These are phyloP conservation scores for Castanopsis chinensis DNA, from an alignment of 306 rosid genomes.

Conservation along the genomic window DNA sequence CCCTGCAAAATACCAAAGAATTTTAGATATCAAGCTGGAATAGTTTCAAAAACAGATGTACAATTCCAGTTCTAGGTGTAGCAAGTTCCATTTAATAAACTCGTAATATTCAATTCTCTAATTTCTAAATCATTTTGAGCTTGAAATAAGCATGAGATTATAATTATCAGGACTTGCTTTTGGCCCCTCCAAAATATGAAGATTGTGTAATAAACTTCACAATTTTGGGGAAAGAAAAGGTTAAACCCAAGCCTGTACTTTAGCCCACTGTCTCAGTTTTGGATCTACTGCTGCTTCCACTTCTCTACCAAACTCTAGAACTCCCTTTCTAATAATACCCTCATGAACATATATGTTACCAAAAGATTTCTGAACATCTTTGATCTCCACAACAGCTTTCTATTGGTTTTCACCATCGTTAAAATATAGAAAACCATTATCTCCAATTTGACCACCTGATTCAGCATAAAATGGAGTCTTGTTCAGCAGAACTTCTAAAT, in stretches of 20 bases:
- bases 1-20: constrained; percentile 49
- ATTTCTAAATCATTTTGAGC: constrained; percentile 13
- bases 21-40: constrained; percentile 23
- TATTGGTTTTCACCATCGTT: constrained; percentile 54
- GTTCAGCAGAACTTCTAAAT: constrained; percentile 79
- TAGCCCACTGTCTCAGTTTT: constrained; percentile 82
- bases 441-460: constrained; percentile 98
- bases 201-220: constrained; percentile 2
- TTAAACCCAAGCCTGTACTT: constrained; percentile 43
- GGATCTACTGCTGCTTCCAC: constrained; percentile 87
- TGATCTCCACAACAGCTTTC: constrained; percentile 71
- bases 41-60: background rate
- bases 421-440: constrained; percentile 73
- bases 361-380: constrained; percentile 82
- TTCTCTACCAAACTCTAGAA: constrained; percentile 84
- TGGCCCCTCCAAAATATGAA: background rate
- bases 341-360: constrained; percentile 88
- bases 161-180: constrained; percentile 9
- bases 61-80: background rate
- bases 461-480: constrained; percentile 96
- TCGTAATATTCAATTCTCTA: constrained; percentile 2
- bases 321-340: constrained; percentile 80
- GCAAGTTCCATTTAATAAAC: background rate
- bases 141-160: constrained; percentile 10
- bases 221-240: constrained; percentile 1